phyloP scores from a whole-genome alignment of 2,329 filamentous ascomycete species.

The Beauveria sp. region DNA sequence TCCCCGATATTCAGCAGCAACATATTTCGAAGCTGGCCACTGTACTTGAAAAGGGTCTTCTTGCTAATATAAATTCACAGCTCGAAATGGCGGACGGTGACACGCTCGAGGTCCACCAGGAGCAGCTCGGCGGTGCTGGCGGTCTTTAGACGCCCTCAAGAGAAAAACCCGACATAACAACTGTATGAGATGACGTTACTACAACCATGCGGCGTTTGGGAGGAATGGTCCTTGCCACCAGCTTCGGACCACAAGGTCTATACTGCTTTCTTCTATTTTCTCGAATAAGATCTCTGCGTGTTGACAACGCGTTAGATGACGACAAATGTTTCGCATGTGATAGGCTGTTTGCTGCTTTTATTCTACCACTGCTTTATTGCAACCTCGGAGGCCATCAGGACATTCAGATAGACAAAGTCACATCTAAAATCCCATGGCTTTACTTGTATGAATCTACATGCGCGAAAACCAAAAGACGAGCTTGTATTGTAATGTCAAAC shows the following conservation, averaged over 20 bases:
- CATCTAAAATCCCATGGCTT: conserved; percentile 9
- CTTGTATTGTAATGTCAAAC: conserved; percentile 1
- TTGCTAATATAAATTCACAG: conserved; percentile 37
- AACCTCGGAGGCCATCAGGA: conserved; percentile 4
- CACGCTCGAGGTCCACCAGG: conserved; percentile 93
- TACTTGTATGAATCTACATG: not conserved
- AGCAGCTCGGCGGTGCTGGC: conserved; percentile 72
- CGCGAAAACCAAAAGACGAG: not conserved
- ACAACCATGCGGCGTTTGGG: conserved; percentile 10
- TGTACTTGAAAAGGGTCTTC: not conserved
- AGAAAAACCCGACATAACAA: not conserved
- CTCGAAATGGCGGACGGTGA: conserved; percentile 96
- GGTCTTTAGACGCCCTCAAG: not conserved
- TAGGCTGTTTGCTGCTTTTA: not conserved
- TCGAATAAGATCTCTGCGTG: not conserved
- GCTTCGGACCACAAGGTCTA: conserved; percentile 2
- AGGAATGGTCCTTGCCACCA: not conserved
- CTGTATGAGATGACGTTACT: conserved; percentile 9
- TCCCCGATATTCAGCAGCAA: not conserved
- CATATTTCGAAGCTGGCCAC: not conserved
- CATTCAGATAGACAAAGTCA: conserved; percentile 8
- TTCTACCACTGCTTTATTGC: not conserved
- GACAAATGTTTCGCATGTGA: not conserved
- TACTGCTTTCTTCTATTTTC: conserved; percentile 3
- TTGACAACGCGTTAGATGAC: not conserved